Evolutionary conservation across 148 eudicot genomes (phyloP).

Genomic region (Spergularia bocconei): DNA sequence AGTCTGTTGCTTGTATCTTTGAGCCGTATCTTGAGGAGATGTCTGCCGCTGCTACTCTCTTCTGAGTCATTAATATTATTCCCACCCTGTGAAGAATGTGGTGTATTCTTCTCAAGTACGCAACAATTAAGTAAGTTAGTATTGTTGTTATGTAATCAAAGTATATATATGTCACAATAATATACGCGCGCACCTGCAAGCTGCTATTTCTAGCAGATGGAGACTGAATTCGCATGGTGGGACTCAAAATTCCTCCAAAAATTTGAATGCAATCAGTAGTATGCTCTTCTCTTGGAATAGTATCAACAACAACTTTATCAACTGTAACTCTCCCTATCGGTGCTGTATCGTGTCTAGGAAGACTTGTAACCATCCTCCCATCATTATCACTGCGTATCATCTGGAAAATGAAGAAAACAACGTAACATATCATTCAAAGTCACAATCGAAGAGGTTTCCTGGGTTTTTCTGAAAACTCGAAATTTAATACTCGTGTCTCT

Average conservation of each 20-base stretch:
- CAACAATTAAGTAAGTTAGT: too few relatives aligned
- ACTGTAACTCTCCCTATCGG: background rate
- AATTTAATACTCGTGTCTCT: too few relatives aligned
- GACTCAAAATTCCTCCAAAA: background rate
- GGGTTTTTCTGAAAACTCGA: too few relatives aligned
- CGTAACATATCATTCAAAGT: too few relatives aligned
- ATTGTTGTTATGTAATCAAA: too few relatives aligned
- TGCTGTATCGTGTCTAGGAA: background rate
- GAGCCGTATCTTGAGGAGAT: too few relatives aligned
- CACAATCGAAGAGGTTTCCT: too few relatives aligned
- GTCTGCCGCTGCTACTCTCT: background rate
- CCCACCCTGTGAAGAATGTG: background rate
- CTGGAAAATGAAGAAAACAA: background rate
- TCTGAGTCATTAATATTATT: background rate
- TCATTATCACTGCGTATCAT: background rate
- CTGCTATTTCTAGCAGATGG: too few relatives aligned
- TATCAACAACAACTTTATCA: background rate
- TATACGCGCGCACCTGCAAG: too few relatives aligned
- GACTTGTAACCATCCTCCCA: background rate
- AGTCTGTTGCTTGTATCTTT: too few relatives aligned
- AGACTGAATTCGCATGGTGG: background rate
- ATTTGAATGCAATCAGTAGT: background rate
- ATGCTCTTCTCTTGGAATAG: background rate
- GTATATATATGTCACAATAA: too few relatives aligned
- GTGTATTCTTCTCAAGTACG: background rate